A percentile compares a stretch with the other conserved stretches of the same genome.
These are phyloP conservation scores for Ceratocystis destructans DNA, from an alignment of 2,329 filamentous ascomycete genomes.

Conservation along the genomic window DNA sequence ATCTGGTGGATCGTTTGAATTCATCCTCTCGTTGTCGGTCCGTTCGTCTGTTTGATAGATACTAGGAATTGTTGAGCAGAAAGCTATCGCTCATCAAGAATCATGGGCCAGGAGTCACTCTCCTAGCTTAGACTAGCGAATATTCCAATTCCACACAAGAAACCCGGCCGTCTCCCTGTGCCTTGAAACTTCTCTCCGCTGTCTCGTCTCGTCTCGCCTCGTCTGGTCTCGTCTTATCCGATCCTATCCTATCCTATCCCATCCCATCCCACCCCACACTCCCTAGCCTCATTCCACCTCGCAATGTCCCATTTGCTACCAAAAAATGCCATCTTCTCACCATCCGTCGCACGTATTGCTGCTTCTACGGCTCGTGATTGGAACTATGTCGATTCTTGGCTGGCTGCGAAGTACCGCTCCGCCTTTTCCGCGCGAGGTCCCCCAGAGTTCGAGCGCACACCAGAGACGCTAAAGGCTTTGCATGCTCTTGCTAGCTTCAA, in stretches of 20 bases:
- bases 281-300: not conserved
- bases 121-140: too few species aligned
- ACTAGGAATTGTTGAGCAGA: too few species aligned
- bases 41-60: too few species aligned
- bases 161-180: not conserved
- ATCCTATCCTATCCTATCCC: too few species aligned
- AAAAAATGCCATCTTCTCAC: slow-evolving; percentile 49
- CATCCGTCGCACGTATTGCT: slow-evolving; percentile 56
- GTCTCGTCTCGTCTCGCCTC: not conserved
- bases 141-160: too few species aligned
- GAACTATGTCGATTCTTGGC: slow-evolving; percentile 76
- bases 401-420: slow-evolving; percentile 52
- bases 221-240: too few species aligned
- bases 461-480: slow-evolving; percentile 64
- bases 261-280: not conserved
- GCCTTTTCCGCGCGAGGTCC: slow-evolving; percentile 38
- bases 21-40: too few species aligned
- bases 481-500: slow-evolving; percentile 62
- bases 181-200: not conserved
- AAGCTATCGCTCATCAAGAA: too few species aligned
- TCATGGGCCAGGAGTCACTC: too few species aligned
- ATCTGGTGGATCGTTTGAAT: too few species aligned
- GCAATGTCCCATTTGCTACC: slow-evolving; percentile 30
- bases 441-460: slow-evolving; percentile 73
- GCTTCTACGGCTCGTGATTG: slow-evolving; percentile 80